These are phyloP conservation scores for Fusarium sp. DNA, from an alignment of 2,329 filamentous ascomycete genomes.

Conservation along the genomic window DNA sequence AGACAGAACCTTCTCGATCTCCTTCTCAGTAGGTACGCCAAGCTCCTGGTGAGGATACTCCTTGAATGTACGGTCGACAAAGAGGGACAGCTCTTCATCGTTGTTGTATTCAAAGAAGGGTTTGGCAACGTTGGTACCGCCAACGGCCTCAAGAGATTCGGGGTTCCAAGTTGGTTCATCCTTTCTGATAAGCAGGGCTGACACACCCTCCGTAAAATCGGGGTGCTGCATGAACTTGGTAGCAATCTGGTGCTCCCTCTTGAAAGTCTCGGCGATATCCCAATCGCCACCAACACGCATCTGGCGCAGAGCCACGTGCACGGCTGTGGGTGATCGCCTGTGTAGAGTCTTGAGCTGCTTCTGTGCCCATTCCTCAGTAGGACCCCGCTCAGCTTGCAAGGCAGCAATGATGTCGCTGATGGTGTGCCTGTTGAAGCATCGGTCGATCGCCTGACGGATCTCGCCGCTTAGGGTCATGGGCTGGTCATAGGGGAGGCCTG, in stretches of 20 bases:
- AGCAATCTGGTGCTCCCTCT: constrained; percentile 86
- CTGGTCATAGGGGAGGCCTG: constrained; percentile 82
- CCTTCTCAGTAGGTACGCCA: constrained; percentile 77
- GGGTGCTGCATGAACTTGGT: constrained; percentile 88
- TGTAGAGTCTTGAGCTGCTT: constrained; percentile 80
- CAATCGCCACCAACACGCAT: constrained; percentile 80
- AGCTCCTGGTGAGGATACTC: constrained; percentile 79
- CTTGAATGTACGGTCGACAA: constrained; percentile 71
- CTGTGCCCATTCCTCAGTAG: constrained; percentile 78
- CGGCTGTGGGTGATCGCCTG: constrained; percentile 83
- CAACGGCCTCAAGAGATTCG: constrained; percentile 74
- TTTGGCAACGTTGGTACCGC: constrained; percentile 64
- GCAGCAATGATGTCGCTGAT: constrained; percentile 77
- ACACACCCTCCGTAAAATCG: constrained; percentile 94
- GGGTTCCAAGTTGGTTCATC: constrained; percentile 80
- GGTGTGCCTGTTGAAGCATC: constrained; percentile 76
- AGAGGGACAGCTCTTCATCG: constrained; percentile 64
- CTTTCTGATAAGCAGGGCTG: constrained; percentile 80
- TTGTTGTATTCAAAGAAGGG: constrained; percentile 73
- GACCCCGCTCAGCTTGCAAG: constrained; percentile 64
- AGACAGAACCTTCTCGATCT: constrained; percentile 62
- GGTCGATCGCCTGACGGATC: constrained; percentile 84
- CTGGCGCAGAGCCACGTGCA: constrained; percentile 86
- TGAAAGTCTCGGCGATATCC: constrained; percentile 87
- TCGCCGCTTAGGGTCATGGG: constrained; percentile 74